Percentiles rank a stretch among this genome's conserved stretches.
Evolutionary conservation across 2,329 filamentous ascomycete species (phyloP).

Genomic region (Alternaria triticina): DNA sequence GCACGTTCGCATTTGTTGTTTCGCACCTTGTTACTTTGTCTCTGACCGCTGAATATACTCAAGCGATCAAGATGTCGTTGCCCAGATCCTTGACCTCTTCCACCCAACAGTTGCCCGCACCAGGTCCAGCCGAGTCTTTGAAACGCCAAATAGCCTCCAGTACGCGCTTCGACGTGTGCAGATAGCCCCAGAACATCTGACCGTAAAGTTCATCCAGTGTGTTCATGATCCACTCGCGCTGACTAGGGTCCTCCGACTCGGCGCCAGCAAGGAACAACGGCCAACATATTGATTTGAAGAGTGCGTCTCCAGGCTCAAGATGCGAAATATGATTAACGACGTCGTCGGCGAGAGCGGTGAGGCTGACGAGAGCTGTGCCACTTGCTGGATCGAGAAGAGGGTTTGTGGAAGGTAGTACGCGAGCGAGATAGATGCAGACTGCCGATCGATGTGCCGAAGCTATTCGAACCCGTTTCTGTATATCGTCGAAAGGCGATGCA

Average conservation of each 20-base stretch:
- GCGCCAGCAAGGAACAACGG: slow-evolving; percentile 65
- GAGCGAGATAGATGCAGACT: slow-evolving; percentile 50
- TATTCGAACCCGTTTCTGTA: slow-evolving; percentile 44
- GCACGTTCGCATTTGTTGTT: neutral
- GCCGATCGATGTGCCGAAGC: slow-evolving; percentile 48
- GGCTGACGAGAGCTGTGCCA: slow-evolving; percentile 45
- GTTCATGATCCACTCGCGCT: slow-evolving; percentile 60
- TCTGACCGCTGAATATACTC: slow-evolving; percentile 2
- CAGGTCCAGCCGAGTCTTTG: slow-evolving; percentile 31
- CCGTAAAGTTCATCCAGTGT: slow-evolving; percentile 47
- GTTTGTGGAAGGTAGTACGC: slow-evolving; percentile 39
- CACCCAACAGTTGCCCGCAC: slow-evolving; percentile 42
- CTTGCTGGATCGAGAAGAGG: slow-evolving; percentile 49
- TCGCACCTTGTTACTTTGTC: neutral
- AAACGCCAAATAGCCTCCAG: slow-evolving; percentile 44
- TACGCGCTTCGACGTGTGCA: slow-evolving; percentile 44
- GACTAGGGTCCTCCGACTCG: slow-evolving; percentile 57
- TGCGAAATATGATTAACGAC: slow-evolving; percentile 60
- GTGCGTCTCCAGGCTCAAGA: slow-evolving; percentile 57
- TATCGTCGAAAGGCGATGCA: slow-evolving; percentile 42
- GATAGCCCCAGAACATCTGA: slow-evolving; percentile 48
- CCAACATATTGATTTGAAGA: slow-evolving; percentile 68
- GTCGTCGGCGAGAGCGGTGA: slow-evolving; percentile 54
- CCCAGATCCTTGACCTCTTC: slow-evolving; percentile 42
- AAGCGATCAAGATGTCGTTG: slow-evolving; percentile 43